Evolutionary conservation across 331 rosid genomes (phyloP), one percentile per base, ranked within the genome.

Genomic region (Phaseolus coccineus): DNA sequence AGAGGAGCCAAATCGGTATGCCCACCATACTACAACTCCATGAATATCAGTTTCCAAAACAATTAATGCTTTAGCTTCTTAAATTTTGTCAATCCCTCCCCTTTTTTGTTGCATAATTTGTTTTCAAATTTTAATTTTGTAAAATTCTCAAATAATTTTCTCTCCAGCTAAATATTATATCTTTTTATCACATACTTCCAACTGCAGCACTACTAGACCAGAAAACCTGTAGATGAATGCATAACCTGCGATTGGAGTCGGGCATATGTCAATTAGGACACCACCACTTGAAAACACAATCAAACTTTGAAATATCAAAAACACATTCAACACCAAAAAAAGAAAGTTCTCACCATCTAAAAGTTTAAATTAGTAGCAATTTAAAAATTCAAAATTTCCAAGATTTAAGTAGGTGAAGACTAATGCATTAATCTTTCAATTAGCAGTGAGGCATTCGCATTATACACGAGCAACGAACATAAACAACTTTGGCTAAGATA

Each of bases 161-260:
- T 65, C 37, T 70, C 79, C 77, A 76, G 71, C 47, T 55, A 42
- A 31, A 69, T 62, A 74, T 24, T 77, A 50, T 77, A 64, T 57
- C 13, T 46, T 46, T 33, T 50, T 76, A 72, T 68, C 75, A 57
- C 72, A 85, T 70, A 73, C 58, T 83, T 85, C 86, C 87, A 71
- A 76, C 78, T 61, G 85, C 87, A 83, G 85, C 85, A 52, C 59
- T 85, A 64, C 65, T 68, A 79, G 82, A 81, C 72, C 83, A 62
- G 87, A 86, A 88, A 83, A 85, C 88, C 78, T 67, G 84, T 70
- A 69, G 87, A 84, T 69, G 85, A 76, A 89, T 82, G 84, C 85
- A 79, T 78, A 76, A 88, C 94, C 91, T 90, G 92, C 85, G 51
- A 87, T 77, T 78, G 83, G 77, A 83, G 83, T 85, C 81, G 85